Evolutionary conservation across 495 filamentous ascomycete species (phyloP), one percentile per base, ranked within the genome.

Genomic region (Aspergillus leporis): DNA sequence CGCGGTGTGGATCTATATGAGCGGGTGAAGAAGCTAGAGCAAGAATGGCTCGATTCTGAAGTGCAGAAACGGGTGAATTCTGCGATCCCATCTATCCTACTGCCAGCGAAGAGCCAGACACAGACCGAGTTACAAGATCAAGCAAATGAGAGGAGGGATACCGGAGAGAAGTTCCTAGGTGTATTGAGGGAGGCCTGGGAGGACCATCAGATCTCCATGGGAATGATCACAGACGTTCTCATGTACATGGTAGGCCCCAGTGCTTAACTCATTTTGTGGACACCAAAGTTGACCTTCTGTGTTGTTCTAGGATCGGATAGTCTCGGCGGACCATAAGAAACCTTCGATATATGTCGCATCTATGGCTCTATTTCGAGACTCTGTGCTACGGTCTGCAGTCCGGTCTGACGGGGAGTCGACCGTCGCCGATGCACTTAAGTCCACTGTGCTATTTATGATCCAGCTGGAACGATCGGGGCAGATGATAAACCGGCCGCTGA

Each of bases 221-320:
- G 91, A 62, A 98, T 99, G 95, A 87, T 91, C 45, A 94, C 93
- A 12, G 95, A 99, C 69, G 91, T 99, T 32, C 74, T 98, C 36
- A 97, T 99, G 93, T 99, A 99, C 63, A 93, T 99, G 83, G 88
- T 90, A 67, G 57, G 85, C 65, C 23, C 28, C 25, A 25, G 48
- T 52, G 3, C 19, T n/a, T 7, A n/a, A n/a, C 14, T 0, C 12
- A 18, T 5, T 5, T 21, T 21, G 14, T 22, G 10, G 5, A n/a
- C 38, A 30, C 45, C 31, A 21, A 49, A 55, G 31, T 46, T 62
- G 28, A 58, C 36, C n/a, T 22, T n/a, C 32, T 47, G 8, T 34
- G 41, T 13, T 54, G 28, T 47, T 49, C 23, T 52, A 61, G 85
- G 94, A 99, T 61, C 90, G 93, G 25, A 84, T 91, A 14, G 88